Conservation (phyloP, 345 rosid species). For the Populus deltoides region DNA sequence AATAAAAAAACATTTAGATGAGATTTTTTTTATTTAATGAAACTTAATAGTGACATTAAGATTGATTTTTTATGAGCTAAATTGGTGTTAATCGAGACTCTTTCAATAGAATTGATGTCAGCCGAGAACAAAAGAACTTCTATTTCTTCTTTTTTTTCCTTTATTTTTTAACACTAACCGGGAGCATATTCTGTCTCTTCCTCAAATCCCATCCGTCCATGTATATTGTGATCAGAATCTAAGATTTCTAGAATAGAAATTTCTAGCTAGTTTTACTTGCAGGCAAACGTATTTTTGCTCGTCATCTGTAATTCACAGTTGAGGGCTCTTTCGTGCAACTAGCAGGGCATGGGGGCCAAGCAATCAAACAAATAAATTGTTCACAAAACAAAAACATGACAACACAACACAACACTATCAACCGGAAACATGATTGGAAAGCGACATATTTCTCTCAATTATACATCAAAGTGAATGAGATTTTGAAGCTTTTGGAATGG, state of each 20-base stretch:
- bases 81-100: no score
- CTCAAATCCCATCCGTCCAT: not conserved
- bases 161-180: not conserved
- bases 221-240: not conserved
- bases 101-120: no score
- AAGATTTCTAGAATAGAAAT: not conserved
- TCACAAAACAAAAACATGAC: not conserved
- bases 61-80: no score
- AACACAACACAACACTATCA: not conserved
- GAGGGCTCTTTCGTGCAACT: not conserved
- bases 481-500: not conserved
- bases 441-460: not conserved
- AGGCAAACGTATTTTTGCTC: no score
- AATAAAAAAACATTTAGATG: accelerated
- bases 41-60: accelerated
- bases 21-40: no score
- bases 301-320: not conserved
- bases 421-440: not conserved
- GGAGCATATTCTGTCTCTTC: not conserved
- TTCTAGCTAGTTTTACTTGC: not conserved
- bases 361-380: not conserved
- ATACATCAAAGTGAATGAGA: not conserved
- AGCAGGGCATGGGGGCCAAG: not conserved
- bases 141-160: no score
- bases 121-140: no score